These are phyloP conservation scores for Xerocomus nothofagi DNA, from an alignment of 1,284 basidiomycete species.

Conservation along the genomic window DNA sequence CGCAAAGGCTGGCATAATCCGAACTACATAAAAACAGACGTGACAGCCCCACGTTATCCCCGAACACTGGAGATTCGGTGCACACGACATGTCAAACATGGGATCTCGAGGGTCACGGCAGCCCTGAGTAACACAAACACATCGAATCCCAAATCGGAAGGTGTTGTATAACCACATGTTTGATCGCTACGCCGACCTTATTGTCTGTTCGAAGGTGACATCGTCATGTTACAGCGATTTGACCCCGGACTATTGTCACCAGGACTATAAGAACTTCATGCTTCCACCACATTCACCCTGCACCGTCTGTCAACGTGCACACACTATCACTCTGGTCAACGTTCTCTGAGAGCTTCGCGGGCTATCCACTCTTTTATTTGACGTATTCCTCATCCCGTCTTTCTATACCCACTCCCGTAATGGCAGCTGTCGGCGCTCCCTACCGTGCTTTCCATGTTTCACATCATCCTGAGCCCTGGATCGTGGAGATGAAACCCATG, in stretches of 20 bases:
- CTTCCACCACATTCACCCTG: not conserved
- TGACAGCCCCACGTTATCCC: not conserved
- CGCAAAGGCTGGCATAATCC: no score
- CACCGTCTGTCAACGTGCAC: constrained; percentile 8
- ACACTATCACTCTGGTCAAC: constrained; percentile 4
- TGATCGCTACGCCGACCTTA: constrained; percentile 6
- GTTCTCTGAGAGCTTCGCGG: constrained; percentile 25
- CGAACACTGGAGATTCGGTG: not conserved
- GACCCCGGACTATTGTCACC: constrained; percentile 20
- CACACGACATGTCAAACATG: not conserved
- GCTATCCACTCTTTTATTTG: constrained; percentile 28
- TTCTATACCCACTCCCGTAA: constrained; percentile 4
- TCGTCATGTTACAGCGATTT: not conserved
- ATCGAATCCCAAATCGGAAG: constrained; percentile 12
- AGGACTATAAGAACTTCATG: constrained; percentile 15
- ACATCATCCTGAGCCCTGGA: constrained; percentile 26
- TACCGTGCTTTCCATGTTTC: constrained; percentile 15
- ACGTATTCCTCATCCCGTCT: not conserved
- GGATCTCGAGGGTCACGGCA: no score
- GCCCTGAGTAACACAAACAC: not conserved
- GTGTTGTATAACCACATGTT: constrained; percentile 11
- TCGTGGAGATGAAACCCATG: constrained; percentile 28
- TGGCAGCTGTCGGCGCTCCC: constrained; percentile 13
- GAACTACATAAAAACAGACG: no score
- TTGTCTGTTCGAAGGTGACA: constrained; percentile 6